Evolutionary conservation across 2,329 filamentous ascomycete genomes (phyloP).

Genomic region (Aspergillus hiratsukae): DNA sequence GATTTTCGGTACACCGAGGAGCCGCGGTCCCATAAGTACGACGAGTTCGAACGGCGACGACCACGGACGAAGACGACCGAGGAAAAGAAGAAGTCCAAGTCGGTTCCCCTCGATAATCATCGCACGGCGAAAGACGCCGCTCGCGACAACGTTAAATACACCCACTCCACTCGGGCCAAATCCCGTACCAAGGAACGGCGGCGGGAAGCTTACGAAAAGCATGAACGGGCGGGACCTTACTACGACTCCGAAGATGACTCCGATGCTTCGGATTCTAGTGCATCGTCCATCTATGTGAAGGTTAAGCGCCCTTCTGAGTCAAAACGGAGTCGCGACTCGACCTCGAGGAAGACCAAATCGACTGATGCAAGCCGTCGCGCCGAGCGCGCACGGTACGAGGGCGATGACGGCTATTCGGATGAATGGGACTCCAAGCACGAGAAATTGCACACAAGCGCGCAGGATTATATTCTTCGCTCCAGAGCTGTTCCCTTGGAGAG

Average conservation of each 20-base stretch:
- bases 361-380: slow-evolving; percentile 19
- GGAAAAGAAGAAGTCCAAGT: slow-evolving; percentile 37
- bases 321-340: slow-evolving; percentile 20
- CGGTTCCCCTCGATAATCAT: slow-evolving; percentile 20
- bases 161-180: slow-evolving; percentile 34
- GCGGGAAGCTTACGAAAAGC: slow-evolving; percentile 39
- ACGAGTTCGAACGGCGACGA: slow-evolving; percentile 32
- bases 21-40: slow-evolving; percentile 37
- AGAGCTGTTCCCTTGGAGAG: slow-evolving; percentile 20
- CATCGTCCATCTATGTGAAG: slow-evolving; percentile 15
- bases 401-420: slow-evolving; percentile 24
- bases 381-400: slow-evolving; percentile 19
- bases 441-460: slow-evolving; percentile 25
- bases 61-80: slow-evolving; percentile 27
- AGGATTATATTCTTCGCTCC: slow-evolving; percentile 38
- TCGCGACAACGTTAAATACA: slow-evolving; percentile 29
- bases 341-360: slow-evolving; percentile 18
- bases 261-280: slow-evolving; percentile 30
- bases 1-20: slow-evolving; percentile 35
- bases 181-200: slow-evolving; percentile 41
- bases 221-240: slow-evolving; percentile 25
- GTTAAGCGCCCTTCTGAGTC: slow-evolving; percentile 18
- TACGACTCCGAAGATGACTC: slow-evolving; percentile 30
- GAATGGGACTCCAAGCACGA: slow-evolving; percentile 31
- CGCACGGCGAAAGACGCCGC: slow-evolving; percentile 29